Percentiles rank a stretch among this genome's conserved stretches.
These are phyloP conservation scores for Alternaria gaisen DNA, from an alignment of 2,329 filamentous ascomycete genomes.

Conservation along the genomic window DNA sequence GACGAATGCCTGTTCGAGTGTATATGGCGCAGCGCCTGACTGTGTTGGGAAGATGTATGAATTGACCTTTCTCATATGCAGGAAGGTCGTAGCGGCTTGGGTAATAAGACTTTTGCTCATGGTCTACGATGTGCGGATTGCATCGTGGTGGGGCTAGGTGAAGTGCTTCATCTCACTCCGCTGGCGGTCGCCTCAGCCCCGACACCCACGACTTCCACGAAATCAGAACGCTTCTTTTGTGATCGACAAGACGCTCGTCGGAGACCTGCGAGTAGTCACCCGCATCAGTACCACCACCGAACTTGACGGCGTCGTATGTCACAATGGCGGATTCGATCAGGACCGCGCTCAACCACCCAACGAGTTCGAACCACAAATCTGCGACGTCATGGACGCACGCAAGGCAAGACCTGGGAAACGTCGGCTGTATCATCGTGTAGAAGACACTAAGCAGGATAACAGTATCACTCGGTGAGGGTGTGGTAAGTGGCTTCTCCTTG, in stretches of 20 bases:
- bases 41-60: not conserved
- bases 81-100: rapidly evolving
- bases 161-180: not conserved
- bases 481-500: not conserved
- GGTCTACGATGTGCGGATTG: not conserved
- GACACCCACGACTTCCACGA: not conserved
- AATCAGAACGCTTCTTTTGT: not conserved
- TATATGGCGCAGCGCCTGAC: not conserved
- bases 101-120: not conserved
- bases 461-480: not conserved
- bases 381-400: not conserved
- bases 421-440: not conserved
- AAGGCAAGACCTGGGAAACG: not conserved
- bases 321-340: not conserved
- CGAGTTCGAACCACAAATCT: not conserved
- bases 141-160: constrained; percentile 6
- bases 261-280: not conserved
- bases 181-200: not conserved
- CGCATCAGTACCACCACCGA: too few relatives aligned
- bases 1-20: too few relatives aligned
- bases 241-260: not conserved
- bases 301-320: not conserved
- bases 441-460: not conserved
- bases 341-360: not conserved
- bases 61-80: not conserved